phyloP scores from a whole-genome alignment of 441 rosid genomes.

The Hura crepitans region DNA sequence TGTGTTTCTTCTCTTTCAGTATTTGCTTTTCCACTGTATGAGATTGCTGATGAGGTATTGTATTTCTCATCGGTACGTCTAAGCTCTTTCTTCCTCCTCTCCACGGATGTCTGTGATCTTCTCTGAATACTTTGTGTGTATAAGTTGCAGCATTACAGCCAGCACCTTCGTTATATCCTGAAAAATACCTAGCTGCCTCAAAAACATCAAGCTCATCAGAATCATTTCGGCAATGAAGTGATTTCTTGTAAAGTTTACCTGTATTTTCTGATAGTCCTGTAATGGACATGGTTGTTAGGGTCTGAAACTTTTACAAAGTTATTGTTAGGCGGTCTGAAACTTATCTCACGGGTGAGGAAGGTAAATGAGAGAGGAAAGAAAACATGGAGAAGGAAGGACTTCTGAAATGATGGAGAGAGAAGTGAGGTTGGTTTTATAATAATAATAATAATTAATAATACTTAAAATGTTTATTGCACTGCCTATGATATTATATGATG shows the following conservation, averaged over 20 bases:
- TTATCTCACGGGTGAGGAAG: constrained; percentile 17
- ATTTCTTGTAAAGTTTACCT: constrained; percentile 41
- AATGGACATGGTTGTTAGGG: constrained; percentile 55
- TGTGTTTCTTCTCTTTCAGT: constrained; percentile 60
- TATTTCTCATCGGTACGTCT: constrained; percentile 50
- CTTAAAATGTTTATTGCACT: constrained; percentile 22
- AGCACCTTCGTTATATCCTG: constrained; percentile 57
- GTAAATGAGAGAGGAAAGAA: constrained; percentile 15
- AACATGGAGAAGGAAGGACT: constrained; percentile 18
- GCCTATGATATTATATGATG: constrained; percentile 30
- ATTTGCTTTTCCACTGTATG: constrained; percentile 39
- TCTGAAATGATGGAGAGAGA: constrained; percentile 47
- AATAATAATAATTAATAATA: too few relatives aligned
- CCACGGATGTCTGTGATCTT: constrained; percentile 41
- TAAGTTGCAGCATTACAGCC: constrained; percentile 30
- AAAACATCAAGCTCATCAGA: constrained; percentile 87
- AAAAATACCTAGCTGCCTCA: constrained; percentile 79
- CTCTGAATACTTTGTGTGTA: constrained; percentile 43
- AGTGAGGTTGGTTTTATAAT: constrained; percentile 33
- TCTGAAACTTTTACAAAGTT: constrained; percentile 6
- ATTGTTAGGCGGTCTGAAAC: constrained; percentile 19
- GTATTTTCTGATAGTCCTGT: constrained; percentile 45
- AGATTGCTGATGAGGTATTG: constrained; percentile 35
- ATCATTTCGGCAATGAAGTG: constrained; percentile 48
- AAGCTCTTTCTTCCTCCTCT: constrained; percentile 66